Base-by-base conservation (phyloP, 1,284 basidiomycete species). In the Leccinum fallax region DNA sequence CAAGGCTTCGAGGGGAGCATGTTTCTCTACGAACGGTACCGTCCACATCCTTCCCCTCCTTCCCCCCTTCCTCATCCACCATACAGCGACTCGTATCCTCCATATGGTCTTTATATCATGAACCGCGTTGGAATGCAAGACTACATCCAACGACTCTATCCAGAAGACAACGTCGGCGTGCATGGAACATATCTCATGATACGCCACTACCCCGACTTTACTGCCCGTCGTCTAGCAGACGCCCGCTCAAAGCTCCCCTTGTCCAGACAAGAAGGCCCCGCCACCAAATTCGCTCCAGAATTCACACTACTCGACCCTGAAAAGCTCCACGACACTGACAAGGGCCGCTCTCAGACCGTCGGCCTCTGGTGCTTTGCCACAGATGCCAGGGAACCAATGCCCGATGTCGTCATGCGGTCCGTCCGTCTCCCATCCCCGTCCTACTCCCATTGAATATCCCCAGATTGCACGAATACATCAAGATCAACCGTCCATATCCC, bases 61-160 rank as follows among this genome's bases (percentile, higher is more conserved):
- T 2, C 13, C 10, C 8, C 48, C 16, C 5, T n/a, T 30, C 19
- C 62, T 66, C 54, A 69, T 46, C 15, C 19, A 15, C 30, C 19
- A n/a, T 3, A 21, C 43, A 88, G 87, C 67, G 80, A 85, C 60
- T 79, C 83, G 28, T 89, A 90, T 73, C 93, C 94, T 1, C 87
- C 86, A 43, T 94, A 94, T 72, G 93, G 93, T 10, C 88, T 94
- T 73, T 95, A 92, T 74, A 88, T 95, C 62, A 81, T 95, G 66
- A 96, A 96, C 73, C 87, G 94, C 53, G 86, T 90, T 71, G 92
- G 92, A n/a, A 87, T 87, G 73, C 88, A 92, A 56, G 94, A 95
- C 74, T 93, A 92, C 71, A 84, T 87, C 59, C 88, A 91, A 58
- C 83, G 85, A 46, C 78, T 96, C 52, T 87, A 88, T 66, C 88